Evolutionary conservation across 2,329 filamentous ascomycete species (phyloP).

Genomic region (Colletotrichum karsti): DNA sequence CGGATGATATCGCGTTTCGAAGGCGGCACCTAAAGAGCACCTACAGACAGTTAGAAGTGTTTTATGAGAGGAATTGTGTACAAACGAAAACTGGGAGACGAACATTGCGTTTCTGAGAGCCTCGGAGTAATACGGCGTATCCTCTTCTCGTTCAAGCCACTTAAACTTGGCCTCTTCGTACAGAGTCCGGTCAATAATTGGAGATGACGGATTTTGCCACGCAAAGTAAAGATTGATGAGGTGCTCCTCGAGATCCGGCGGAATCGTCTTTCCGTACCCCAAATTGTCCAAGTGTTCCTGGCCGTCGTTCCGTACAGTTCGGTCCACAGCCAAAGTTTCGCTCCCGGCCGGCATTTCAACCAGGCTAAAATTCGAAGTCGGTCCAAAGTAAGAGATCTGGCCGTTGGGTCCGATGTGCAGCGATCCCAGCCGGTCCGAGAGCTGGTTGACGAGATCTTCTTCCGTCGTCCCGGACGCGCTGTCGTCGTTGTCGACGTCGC

Average conservation of each 20-base stretch:
- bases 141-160: constrained; percentile 20
- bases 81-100: background rate
- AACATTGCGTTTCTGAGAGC: constrained; percentile 37
- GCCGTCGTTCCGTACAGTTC: constrained; percentile 35
- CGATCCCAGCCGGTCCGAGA: constrained; percentile 36
- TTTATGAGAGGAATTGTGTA: background rate
- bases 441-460: constrained; percentile 35
- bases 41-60: constrained; percentile 29
- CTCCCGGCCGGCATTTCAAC: constrained; percentile 33
- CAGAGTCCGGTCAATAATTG: constrained; percentile 34
- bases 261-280: constrained; percentile 30
- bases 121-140: constrained; percentile 38
- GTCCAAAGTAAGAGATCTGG: constrained; percentile 34
- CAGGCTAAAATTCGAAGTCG: constrained; percentile 37
- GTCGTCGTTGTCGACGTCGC: constrained; percentile 32
- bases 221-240: constrained; percentile 34
- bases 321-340: constrained; percentile 34
- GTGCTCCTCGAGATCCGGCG: constrained; percentile 28
- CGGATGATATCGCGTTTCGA: constrained; percentile 51
- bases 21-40: constrained; percentile 50
- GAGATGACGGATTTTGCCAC: constrained; percentile 35
- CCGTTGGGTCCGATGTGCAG: constrained; percentile 35
- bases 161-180: constrained; percentile 31
- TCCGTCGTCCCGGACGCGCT: constrained; percentile 1
- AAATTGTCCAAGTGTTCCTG: constrained; percentile 35